Base-by-base conservation (phyloP, 2,329 filamentous ascomycete genomes). In the Penicillium janthinellum region DNA sequence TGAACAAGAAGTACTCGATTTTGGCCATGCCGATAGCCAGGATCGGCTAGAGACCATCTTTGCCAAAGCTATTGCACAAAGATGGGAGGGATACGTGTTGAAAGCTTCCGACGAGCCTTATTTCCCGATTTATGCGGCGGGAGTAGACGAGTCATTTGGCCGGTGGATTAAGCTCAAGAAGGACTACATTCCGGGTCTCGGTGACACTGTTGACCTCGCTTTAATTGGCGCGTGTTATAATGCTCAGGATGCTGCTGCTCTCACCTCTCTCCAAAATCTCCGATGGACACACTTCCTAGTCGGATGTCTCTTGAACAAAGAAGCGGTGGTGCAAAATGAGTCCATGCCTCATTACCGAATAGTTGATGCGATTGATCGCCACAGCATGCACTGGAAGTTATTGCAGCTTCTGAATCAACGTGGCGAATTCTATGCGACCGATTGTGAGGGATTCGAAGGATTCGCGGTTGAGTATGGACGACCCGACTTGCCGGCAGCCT, bases 131-230 rank as follows among this genome's bases (percentile, higher is more conserved):
- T 64, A 85, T 83, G 64, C 70, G 62, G 34, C 68, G 69, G 47
- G 66, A 47, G 71, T 57, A 20, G 68, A 68, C 58, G 66, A 49
- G 58, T 70, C 67, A 64, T 48, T 67, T 66, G 76, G 67, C 63
- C 80, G 34, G 79, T 89, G 87, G 71, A 90, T 96, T 69, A 96
- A 96, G 75, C 75, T 96, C 44, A 96, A 96, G 75, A 92, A 92
- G 69, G 91, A 95, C 69, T 96, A 96, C 68, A 84, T 96, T 39
- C 82, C 84, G 28, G 86, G 86, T 2, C 86, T 94, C 71, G 91
- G 92, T 0, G 92, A 96, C 61, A 86, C 92, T 34, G 90, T 90
- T 10, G 93, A 96, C 72, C 90, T 96, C 70, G 88, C 90, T 1
- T 82, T 94, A 1, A 79, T 96, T 3, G 92, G 91, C 0, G 92